These are phyloP conservation scores for Penicillium sp. DNA, from an alignment of 2,329 filamentous ascomycete species.

Conservation along the genomic window DNA sequence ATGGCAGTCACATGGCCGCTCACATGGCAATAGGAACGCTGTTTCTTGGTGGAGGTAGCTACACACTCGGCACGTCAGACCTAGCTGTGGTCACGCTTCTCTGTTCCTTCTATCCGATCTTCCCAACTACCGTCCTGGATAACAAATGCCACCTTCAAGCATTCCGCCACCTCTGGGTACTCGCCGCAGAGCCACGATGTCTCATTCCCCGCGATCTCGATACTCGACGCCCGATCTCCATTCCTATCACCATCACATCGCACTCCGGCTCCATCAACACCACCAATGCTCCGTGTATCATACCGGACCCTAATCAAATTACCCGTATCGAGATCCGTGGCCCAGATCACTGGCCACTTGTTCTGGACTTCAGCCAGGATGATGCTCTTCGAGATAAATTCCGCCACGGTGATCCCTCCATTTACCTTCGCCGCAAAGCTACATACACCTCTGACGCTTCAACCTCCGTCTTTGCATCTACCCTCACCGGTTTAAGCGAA, in stretches of 20 bases:
- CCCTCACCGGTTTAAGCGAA: constrained; percentile 71
- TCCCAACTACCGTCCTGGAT: constrained; percentile 84
- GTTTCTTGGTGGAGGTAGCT: constrained; percentile 88
- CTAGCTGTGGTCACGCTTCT: constrained; percentile 82
- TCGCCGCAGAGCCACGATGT: constrained; percentile 86
- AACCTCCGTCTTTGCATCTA: constrained; percentile 65
- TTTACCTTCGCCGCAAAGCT: constrained; percentile 71
- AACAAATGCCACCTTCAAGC: constrained; percentile 94
- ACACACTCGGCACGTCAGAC: constrained; percentile 86
- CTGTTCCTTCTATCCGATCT: constrained; percentile 90
- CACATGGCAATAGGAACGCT: constrained; percentile 89
- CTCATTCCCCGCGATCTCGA: constrained; percentile 84
- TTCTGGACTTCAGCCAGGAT: constrained; percentile 69
- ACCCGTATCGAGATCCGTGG: constrained; percentile 39
- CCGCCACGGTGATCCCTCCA: constrained; percentile 62
- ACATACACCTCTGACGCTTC: constrained; percentile 57
- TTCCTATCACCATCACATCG: constrained; percentile 68
- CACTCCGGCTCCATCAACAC: constrained; percentile 39
- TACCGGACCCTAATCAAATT: constrained; percentile 47
- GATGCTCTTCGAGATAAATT: constrained; percentile 65
- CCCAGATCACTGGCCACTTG: constrained; percentile 76
- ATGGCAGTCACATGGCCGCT: constrained; percentile 88
- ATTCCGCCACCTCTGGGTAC: constrained; percentile 94
- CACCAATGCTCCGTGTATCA: constrained; percentile 56
- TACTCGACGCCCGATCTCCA: constrained; percentile 73